These are phyloP conservation scores for Saccharomycopsis phalli DNA, from an alignment of 1,139 yeast species.

Conservation along the genomic window DNA sequence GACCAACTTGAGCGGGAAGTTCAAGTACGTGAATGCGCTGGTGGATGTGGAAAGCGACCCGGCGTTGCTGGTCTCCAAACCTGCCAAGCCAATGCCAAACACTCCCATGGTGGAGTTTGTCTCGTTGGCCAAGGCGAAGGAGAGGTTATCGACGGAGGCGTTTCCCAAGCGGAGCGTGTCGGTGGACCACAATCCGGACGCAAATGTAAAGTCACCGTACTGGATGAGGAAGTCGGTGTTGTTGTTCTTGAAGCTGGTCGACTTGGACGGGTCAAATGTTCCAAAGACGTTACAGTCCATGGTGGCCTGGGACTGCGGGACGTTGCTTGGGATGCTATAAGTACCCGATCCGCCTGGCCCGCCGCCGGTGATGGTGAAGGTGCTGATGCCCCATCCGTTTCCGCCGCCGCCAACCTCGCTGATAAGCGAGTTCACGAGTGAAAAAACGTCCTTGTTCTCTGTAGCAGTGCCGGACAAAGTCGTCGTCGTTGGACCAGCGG, in stretches of 20 bases:
- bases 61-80: slow-evolving; percentile 38
- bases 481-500: slow-evolving; percentile 1
- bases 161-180: slow-evolving; percentile 42
- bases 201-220: slow-evolving; percentile 58
- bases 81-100: slow-evolving; percentile 52
- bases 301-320: slow-evolving; percentile 19
- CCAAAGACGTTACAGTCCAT: slow-evolving; percentile 37
- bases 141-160: slow-evolving; percentile 36
- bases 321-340: not conserved
- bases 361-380: slow-evolving; percentile 2
- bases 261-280: slow-evolving; percentile 36
- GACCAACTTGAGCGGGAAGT: slow-evolving; percentile 50
- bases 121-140: slow-evolving; percentile 49
- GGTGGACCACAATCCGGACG: slow-evolving; percentile 57
- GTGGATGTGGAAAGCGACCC: slow-evolving; percentile 23
- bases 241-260: slow-evolving; percentile 38
- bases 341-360: slow-evolving; percentile 2
- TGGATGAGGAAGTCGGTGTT: slow-evolving; percentile 39
- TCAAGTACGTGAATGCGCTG: slow-evolving; percentile 34
- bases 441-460: slow-evolving; percentile 8
- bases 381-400: not conserved
- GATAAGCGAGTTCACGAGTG: slow-evolving; percentile 2
- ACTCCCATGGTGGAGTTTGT: slow-evolving; percentile 50
- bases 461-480: not conserved
- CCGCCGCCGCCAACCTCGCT: slow-evolving; percentile 3